These are phyloP conservation scores for Mrakia frigida DNA, from an alignment of 768 basidiomycete genomes.

Conservation along the genomic window DNA sequence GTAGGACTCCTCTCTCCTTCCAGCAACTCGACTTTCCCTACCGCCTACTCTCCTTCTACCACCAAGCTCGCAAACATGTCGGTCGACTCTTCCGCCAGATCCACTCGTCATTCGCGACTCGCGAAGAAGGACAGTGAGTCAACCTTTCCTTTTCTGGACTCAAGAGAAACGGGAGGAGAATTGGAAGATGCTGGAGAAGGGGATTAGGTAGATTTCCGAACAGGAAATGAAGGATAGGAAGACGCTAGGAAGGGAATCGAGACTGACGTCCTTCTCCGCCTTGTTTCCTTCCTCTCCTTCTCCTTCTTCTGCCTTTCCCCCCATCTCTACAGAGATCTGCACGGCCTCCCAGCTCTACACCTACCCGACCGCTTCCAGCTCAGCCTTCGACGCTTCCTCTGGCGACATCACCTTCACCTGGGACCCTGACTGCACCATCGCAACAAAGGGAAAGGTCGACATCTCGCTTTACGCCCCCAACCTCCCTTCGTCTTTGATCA, in stretches of 20 bases:
- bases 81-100: background rate
- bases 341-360: conserved; percentile 19
- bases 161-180: no score
- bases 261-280: background rate
- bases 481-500: background rate
- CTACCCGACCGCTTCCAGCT: conserved; percentile 2
- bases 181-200: no score
- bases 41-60: background rate
- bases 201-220: background rate
- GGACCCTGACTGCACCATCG: conserved; percentile 11
- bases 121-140: conserved; percentile 15
- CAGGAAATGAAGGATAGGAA: background rate
- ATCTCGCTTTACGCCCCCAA: conserved; percentile 18
- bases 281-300: background rate
- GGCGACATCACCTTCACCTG: conserved; percentile 15
- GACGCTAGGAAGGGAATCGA: background rate
- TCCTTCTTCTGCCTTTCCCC: background rate
- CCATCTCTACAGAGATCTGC: background rate
- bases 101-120: conserved; percentile 6
- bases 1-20: background rate
- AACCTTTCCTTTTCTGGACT: background rate
- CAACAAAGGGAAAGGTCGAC: conserved; percentile 10
- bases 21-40: background rate
- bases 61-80: background rate
- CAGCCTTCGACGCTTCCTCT: background rate